Conservation (phyloP, 129 eudicot species). For the Apium graveolens region DNA sequence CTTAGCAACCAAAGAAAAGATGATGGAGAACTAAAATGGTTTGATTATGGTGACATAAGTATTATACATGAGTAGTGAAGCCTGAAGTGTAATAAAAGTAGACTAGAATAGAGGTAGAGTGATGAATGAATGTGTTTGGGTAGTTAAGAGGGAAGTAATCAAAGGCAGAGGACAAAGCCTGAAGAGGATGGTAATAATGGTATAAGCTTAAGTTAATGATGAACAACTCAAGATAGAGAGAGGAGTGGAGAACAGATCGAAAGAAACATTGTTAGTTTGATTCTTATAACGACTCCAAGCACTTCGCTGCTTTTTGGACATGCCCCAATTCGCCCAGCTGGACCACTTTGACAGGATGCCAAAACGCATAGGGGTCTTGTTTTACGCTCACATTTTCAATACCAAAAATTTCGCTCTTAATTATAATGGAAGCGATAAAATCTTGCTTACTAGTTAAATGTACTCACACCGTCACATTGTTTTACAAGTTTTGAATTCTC, state of each 20-base stretch:
- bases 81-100: background rate
- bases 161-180: constrained; percentile 4
- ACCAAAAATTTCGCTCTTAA: too few relatives aligned
- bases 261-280: background rate
- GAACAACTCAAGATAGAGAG: background rate
- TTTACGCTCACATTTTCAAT: background rate
- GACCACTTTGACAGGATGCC: background rate
- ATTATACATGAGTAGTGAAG: background rate
- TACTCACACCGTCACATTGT: too few relatives aligned
- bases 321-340: background rate
- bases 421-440: background rate
- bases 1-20: background rate
- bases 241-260: constrained; percentile 7
- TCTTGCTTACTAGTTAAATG: too few relatives aligned
- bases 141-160: background rate
- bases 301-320: background rate
- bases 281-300: background rate
- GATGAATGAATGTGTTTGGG: background rate
- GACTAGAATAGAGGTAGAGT: background rate
- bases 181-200: background rate
- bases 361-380: background rate
- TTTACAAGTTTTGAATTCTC: too few relatives aligned
- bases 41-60: background rate
- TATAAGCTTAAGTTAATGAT: background rate
- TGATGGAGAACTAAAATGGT: background rate